These are phyloP conservation scores for Ceratonia siliqua DNA, from an alignment of 306 rosid species.

Conservation along the genomic window DNA sequence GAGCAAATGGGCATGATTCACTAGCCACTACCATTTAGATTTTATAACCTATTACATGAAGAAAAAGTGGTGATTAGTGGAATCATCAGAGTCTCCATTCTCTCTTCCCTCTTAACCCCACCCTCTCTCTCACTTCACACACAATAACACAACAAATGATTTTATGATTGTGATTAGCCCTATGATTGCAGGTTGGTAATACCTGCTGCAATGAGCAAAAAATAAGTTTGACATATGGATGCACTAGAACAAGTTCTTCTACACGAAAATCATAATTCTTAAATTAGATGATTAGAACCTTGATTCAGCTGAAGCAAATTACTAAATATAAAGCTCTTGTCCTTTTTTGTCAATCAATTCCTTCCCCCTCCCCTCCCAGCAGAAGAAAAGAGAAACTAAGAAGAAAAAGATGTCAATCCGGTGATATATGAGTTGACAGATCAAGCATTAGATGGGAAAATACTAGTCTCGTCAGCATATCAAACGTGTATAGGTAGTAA, in stretches of 20 bases:
- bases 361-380: constrained; percentile 3
- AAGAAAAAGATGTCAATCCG: not conserved
- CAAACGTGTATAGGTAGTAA: not conserved
- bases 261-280: not conserved
- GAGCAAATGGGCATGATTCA: constrained; percentile 3
- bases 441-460: constrained; percentile 3
- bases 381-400: constrained; percentile 17
- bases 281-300: not conserved
- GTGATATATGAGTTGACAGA: constrained; percentile 16
- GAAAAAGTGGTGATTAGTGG: not conserved
- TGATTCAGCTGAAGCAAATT: not conserved
- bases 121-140: not conserved
- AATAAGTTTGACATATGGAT: not conserved
- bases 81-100: constrained; percentile 4
- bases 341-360: not conserved
- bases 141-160: not conserved
- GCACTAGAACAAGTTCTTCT: constrained; percentile 2
- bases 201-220: not conserved
- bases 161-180: constrained; percentile 4
- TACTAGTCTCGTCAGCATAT: constrained; percentile 4
- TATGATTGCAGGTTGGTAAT: not conserved
- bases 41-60: not conserved
- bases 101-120: not conserved
- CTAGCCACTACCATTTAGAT: not conserved
- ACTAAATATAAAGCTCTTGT: constrained; percentile 12